Evolutionary conservation across 257 asterid species (phyloP).

Genomic region (Oldenlandia corymbosa): DNA sequence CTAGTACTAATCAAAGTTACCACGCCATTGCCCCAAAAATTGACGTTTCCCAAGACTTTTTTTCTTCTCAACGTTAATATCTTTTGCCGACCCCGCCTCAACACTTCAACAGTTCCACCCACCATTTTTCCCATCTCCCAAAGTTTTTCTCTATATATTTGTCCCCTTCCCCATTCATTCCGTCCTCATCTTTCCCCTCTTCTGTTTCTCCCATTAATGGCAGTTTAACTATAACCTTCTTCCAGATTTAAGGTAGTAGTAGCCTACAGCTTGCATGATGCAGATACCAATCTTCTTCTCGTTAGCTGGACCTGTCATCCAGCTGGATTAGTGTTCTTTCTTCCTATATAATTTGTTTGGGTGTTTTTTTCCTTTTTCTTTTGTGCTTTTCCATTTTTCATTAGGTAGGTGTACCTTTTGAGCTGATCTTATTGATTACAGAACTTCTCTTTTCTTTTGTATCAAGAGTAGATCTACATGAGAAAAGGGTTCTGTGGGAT

Average conservation of each 20-base stretch:
- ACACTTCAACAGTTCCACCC: constrained; percentile 10
- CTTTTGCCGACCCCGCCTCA: constrained; percentile 9
- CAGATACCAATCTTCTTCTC: too few relatives aligned
- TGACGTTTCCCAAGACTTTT: constrained; percentile 35
- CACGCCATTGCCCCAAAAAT: constrained; percentile 14
- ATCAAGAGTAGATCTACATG: not conserved
- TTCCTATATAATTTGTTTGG: not conserved
- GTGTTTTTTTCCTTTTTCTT: not conserved
- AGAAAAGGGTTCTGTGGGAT: constrained; percentile 6
- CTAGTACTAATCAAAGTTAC: constrained; percentile 30
- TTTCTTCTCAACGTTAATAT: constrained; percentile 20
- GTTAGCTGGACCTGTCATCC: not conserved
- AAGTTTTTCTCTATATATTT: constrained; percentile 33
- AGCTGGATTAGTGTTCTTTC: not conserved
- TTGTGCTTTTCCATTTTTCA: too few relatives aligned
- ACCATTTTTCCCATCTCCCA: constrained; percentile 28
- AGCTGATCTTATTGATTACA: not conserved
- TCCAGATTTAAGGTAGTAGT: too few relatives aligned
- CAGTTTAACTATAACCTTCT: not conserved
- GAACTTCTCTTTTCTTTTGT: constrained; percentile 15
- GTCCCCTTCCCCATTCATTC: constrained; percentile 15
- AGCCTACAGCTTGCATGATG: not conserved
- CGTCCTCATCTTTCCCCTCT: not conserved
- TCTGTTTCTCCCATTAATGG: constrained; percentile 7
- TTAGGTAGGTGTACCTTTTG: too few relatives aligned